Base-by-base conservation (phyloP, 192 early-diverging fungal genomes). In the Podila minutissima region DNA sequence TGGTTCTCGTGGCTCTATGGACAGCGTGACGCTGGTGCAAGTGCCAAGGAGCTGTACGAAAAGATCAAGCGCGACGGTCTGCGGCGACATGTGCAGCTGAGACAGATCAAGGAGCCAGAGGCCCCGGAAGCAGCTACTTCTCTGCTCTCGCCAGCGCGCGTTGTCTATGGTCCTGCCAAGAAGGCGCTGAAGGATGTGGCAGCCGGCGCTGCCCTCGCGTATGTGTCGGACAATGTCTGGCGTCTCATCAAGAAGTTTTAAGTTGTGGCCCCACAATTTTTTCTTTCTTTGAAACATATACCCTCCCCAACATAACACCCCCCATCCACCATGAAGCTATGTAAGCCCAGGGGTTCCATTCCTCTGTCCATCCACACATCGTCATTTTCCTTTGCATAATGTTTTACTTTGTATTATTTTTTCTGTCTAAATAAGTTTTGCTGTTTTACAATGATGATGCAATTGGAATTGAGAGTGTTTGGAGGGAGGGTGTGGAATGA, bases 141-240 rank as follows among this genome's bases (percentile, higher is more conserved):
- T 3, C 63, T 69, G 32, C 35, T 73, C 6, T 69, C 77, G 6
- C 71, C 77, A 1, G 67, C 69, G 4, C 62, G 22, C 2, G 28
- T 81, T 22, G 62, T 81, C 9, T 81, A 72, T 64, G 77, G 77
- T 19, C 77, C 77, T 15, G 71, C 77, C 28, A 72, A 72, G 62
- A 69, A 67, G 37, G 67, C 63, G 4, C 24, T 81, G 31, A 61
- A 41, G 17, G 65, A 81, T 73, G 71, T 66, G 22, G 77, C 49
- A 13, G 64, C 77, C 1, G 77, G 77, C 0, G 62, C 68, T n/a
- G 77, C 66, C 0, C 66, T 81, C 9, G 77, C 77, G 4, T 66
- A 64, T 26, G 24, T 81, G 15, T 81, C 77, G 2, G 77, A 59
- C 58, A 60, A 71, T 8, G 77, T 66, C 1, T 33, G 66, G 41